Evolutionary conservation across 169 alveolate species (phyloP).

Genomic region (Amoebophrya sp.): DNA sequence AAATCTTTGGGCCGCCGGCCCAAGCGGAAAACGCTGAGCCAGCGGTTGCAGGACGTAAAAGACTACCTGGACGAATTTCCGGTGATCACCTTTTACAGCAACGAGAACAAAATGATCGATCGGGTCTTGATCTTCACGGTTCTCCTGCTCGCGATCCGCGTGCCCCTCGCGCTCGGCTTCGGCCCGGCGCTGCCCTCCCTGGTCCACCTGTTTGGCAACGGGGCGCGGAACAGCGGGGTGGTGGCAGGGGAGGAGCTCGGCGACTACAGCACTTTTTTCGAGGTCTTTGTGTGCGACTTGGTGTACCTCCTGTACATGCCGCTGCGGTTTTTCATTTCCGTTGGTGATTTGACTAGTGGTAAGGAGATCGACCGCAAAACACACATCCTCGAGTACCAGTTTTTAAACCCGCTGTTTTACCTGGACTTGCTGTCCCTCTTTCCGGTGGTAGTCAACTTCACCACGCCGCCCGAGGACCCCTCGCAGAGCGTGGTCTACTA

Average conservation of each 20-base stretch:
- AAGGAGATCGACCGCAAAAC: not conserved
- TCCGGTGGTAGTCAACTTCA: too few relatives aligned
- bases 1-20: too few relatives aligned
- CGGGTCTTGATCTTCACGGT: not conserved
- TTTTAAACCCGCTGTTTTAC: not conserved
- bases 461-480: too few relatives aligned
- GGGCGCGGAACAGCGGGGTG: too few relatives aligned
- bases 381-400: not conserved
- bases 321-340: not conserved
- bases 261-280: too few relatives aligned
- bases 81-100: too few relatives aligned
- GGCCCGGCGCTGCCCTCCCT: not conserved
- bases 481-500: too few relatives aligned
- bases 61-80: too few relatives aligned
- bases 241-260: too few relatives aligned
- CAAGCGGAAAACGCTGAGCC: too few relatives aligned
- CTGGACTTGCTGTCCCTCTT: not conserved
- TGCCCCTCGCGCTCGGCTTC: not conserved
- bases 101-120: not conserved
- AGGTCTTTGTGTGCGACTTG: not conserved
- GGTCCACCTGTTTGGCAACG: not conserved
- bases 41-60: too few relatives aligned
- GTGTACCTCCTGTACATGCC: not conserved
- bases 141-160: not conserved
- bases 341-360: not conserved